Evolutionary conservation across 1,284 basidiomycete species (phyloP).

Genomic region (Trametes versicolor): DNA sequence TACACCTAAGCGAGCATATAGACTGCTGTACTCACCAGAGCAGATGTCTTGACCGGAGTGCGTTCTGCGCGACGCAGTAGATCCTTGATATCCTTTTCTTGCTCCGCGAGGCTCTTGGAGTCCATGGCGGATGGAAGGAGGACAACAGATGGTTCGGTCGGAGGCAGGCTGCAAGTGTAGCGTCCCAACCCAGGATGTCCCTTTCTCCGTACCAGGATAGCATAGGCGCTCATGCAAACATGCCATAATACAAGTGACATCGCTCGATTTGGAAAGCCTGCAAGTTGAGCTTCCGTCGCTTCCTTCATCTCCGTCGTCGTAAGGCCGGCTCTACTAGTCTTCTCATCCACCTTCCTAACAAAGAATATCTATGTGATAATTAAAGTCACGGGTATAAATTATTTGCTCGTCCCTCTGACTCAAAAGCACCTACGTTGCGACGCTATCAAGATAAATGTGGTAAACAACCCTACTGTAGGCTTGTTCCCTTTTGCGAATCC

Average conservation of each 20-base stretch:
- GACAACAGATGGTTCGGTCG: not conserved
- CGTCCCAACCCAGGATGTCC: not conserved
- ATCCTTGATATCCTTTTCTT: conserved; percentile 45
- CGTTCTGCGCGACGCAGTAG: conserved; percentile 45
- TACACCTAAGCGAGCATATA: not conserved
- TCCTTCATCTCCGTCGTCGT: not conserved
- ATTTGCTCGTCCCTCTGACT: too few species aligned
- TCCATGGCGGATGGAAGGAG: conserved; percentile 33
- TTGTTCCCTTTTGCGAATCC: too few species aligned
- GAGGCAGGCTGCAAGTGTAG: not conserved
- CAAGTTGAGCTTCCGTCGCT: conserved; percentile 5
- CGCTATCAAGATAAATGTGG: too few species aligned
- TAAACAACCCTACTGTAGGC: too few species aligned
- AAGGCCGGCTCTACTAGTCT: too few species aligned
- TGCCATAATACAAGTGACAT: conserved; percentile 10
- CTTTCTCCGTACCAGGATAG: not conserved
- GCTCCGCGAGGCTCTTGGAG: conserved; percentile 36
- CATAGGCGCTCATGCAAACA: conserved; percentile 12
- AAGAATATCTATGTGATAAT: too few species aligned
- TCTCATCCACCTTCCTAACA: too few species aligned
- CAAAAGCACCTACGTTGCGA: too few species aligned
- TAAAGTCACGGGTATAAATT: too few species aligned
- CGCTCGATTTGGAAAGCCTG: conserved; percentile 5
- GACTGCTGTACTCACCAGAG: conserved; percentile 33
- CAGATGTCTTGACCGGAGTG: conserved; percentile 40